Evolutionary conservation across 306 rosid genomes (phyloP).

Genomic region (Cucurbita moschata): DNA sequence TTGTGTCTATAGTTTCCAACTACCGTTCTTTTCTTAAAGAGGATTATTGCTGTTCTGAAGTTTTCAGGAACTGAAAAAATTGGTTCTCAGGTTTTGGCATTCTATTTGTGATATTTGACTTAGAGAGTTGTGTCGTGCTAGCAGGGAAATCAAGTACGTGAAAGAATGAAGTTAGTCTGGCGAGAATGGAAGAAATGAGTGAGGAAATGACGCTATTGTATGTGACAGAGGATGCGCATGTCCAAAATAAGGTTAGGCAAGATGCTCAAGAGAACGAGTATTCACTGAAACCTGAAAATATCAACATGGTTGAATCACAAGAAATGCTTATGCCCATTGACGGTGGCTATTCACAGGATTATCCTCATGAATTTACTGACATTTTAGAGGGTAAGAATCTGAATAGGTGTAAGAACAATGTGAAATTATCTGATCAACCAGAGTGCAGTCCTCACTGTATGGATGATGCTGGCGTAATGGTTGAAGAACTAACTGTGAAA

Average conservation of each 20-base stretch:
- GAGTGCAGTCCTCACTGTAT: slow-evolving; percentile 8
- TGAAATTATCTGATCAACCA: slow-evolving; percentile 27
- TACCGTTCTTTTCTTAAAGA: neutral
- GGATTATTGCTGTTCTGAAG: neutral
- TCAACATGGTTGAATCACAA: slow-evolving; percentile 23
- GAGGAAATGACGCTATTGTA: slow-evolving; percentile 32
- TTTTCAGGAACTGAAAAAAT: neutral
- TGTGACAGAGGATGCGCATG: slow-evolving; percentile 29
- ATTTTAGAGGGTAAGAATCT: slow-evolving; percentile 26
- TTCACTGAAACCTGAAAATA: slow-evolving; percentile 19
- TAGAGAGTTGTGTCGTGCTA: slow-evolving; percentile 3
- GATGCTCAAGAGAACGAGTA: slow-evolving; percentile 21
- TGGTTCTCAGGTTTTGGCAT: neutral
- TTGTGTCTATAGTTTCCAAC: neutral
- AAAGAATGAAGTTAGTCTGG: slow-evolving; percentile 21
- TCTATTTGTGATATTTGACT: slow-evolving; percentile 9
- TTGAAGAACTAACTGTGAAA: slow-evolving; percentile 50
- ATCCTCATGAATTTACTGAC: slow-evolving; percentile 24
- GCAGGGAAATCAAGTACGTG: slow-evolving; percentile 12
- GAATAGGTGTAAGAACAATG: slow-evolving; percentile 12
- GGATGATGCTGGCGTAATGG: slow-evolving; percentile 30
- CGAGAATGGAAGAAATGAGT: slow-evolving; percentile 49
- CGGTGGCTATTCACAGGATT: slow-evolving; percentile 13
- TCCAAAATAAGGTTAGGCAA: slow-evolving; percentile 25
- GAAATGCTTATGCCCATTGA: slow-evolving; percentile 30